Conservation (phyloP, 331 rosid genomes). For the Quercus lobata region DNA sequence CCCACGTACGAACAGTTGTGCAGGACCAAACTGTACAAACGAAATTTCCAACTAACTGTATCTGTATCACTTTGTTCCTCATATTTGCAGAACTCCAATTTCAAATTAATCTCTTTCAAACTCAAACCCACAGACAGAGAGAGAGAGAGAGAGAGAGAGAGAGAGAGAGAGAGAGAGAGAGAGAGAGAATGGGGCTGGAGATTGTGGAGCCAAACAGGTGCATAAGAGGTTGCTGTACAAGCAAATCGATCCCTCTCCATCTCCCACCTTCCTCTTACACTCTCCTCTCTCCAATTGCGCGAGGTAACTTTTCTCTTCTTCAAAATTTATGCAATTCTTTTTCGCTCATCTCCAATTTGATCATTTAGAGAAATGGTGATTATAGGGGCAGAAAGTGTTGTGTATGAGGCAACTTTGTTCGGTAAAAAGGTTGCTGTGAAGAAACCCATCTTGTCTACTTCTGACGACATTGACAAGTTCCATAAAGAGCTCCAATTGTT, state of each 20-base stretch:
- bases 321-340: too few species aligned
- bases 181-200: constrained; percentile 43
- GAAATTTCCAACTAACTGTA: not conserved
- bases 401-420: constrained; percentile 70
- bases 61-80: not conserved
- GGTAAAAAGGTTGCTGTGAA: constrained; percentile 77
- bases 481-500: constrained; percentile 84
- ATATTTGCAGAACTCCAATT: not conserved
- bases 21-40: not conserved
- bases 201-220: constrained; percentile 73
- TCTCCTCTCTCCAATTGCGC: constrained; percentile 78
- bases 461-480: constrained; percentile 74
- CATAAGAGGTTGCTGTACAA: constrained; percentile 82
- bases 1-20: not conserved
- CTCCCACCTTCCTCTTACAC: constrained; percentile 72
- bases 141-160: not conserved
- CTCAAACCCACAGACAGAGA: not conserved
- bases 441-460: constrained; percentile 77
- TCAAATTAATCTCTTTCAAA: not conserved
- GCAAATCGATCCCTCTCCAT: constrained; percentile 73
- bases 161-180: not conserved
- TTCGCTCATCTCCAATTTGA: too few species aligned
- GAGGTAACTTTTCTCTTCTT: constrained; percentile 37
- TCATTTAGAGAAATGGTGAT: not conserved
- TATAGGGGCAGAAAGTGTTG: constrained; percentile 87